A percentile compares a stretch with the other conserved stretches of the same genome.
Conservation (phyloP, 2,329 filamentous ascomycete genomes). For the Stagonosporopsis chrysanthemi region DNA sequence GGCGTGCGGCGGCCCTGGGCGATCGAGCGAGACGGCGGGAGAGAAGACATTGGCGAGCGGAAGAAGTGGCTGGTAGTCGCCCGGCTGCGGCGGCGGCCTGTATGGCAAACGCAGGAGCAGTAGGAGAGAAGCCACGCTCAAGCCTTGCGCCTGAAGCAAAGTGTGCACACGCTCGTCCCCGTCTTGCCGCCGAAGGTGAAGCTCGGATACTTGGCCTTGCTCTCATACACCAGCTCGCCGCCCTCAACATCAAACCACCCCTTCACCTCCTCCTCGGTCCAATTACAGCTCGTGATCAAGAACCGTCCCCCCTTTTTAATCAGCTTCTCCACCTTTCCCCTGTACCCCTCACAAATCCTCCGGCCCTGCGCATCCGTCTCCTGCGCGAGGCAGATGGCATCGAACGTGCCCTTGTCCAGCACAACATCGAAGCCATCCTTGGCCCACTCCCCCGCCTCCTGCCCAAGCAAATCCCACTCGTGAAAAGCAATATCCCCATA, state of each 20-base stretch:
- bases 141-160: constrained; percentile 73
- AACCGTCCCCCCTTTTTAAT: constrained; percentile 76
- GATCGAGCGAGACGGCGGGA: constrained; percentile 61
- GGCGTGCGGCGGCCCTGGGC: constrained; percentile 69
- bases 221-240: constrained; percentile 65
- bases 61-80: constrained; percentile 76
- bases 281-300: constrained; percentile 95
- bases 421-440: constrained; percentile 83
- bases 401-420: constrained; percentile 98
- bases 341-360: constrained; percentile 78
- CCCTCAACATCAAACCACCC: constrained; percentile 78
- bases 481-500: constrained; percentile 57
- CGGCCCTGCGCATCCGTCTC: constrained; percentile 61
- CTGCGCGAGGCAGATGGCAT: constrained; percentile 82
- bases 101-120: neutral
- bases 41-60: constrained; percentile 67
- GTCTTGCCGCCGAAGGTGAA: constrained; percentile 90
- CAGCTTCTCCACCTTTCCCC: constrained; percentile 70
- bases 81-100: constrained; percentile 35
- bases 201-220: constrained; percentile 78
- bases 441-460: constrained; percentile 59
- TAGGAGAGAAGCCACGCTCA: constrained; percentile 13
- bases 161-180: constrained; percentile 86
- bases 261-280: constrained; percentile 87
- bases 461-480: constrained; percentile 60